Base-by-base conservation (phyloP, 331 rosid genomes). In the Arachis monticola region DNA sequence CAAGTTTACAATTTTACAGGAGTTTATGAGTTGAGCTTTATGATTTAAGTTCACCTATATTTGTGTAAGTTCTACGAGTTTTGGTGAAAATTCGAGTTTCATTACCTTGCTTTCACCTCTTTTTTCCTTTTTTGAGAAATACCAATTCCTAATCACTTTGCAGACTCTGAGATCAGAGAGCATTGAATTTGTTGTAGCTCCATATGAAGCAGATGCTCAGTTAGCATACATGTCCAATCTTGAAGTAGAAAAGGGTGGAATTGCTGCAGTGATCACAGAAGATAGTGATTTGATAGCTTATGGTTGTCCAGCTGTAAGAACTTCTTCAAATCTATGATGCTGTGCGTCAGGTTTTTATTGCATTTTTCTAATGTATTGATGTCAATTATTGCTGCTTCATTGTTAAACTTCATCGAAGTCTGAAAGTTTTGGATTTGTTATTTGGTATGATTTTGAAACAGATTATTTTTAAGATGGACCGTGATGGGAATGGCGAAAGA, bases 121-220 rank as follows among this genome's bases (percentile, higher is more conserved):
- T 63, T 11, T 30, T 1, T 56, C 40, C 3, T 8, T 68, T 50
- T 64, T 75, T 57, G 55, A 62, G 71, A 46, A 69, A 70, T 70
- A 55, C 60, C 32, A 50, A 40, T 67, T 58, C 9, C 3, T 75
- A 12, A 80, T 82, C 72, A 40, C 61, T 47, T 82, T 80, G 84
- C 86, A 93, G 97, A 70, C 87, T 77, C 82, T 93, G 73, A 90
- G 89, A 80, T 88, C 86, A 48, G 96, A 91, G 79, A 87, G 87
- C 12, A 82, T 93, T 69, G 97, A 93, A 79, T 93, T 89, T 64
- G 96, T 93, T 63, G 98, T 93, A 75, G 95, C 98, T 74, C 98
- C 98, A 69, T 93, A 93, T 61, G 98, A 91, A 77, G 98, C 97
- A 44, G 98, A 93, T 91, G 97, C 98, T 62, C 97, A 93, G 85